phyloP scores from a whole-genome alignment of 495 filamentous ascomycete genomes.

The Chaetomium fimeti region DNA sequence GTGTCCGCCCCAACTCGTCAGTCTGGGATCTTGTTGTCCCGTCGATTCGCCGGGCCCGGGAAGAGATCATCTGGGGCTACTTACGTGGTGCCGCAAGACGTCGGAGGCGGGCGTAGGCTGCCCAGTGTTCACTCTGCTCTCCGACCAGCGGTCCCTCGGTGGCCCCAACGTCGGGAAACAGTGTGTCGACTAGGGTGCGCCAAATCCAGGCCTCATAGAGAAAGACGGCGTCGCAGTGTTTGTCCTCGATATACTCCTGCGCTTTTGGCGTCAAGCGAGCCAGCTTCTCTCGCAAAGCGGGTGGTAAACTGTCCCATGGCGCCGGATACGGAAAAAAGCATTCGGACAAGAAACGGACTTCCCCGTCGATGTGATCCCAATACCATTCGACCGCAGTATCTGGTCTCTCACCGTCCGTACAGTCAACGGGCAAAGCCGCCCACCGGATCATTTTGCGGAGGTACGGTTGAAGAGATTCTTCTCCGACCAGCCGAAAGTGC shows the following conservation, averaged over 20 bases:
- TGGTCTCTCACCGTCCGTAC: too few species aligned
- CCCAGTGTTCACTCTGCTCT: neutral
- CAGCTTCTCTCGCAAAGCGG: neutral
- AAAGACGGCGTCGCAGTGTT: neutral
- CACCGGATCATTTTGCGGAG: too few species aligned
- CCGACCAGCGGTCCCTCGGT: neutral
- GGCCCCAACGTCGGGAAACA: neutral
- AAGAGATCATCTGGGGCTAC: neutral
- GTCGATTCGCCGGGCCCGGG: neutral
- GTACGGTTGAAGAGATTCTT: too few species aligned
- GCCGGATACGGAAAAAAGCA: neutral
- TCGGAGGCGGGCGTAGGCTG: neutral
- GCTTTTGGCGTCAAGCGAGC: neutral
- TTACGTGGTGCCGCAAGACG: neutral
- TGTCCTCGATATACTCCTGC: neutral
- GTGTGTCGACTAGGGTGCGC: neutral
- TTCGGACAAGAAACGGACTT: neutral
- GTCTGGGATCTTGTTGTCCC: neutral
- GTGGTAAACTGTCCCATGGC: neutral
- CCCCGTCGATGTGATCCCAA: neutral
- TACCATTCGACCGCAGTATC: neutral
- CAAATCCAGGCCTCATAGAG: neutral
- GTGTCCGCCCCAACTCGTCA: neutral
- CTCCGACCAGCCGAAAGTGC: too few species aligned
- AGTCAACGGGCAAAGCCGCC: too few species aligned